A percentile compares a stretch with the other conserved stretches of the same genome.
Evolutionary conservation across 371 early-diverging fungal genomes (phyloP).

Genomic region (Mucor piriformis): DNA sequence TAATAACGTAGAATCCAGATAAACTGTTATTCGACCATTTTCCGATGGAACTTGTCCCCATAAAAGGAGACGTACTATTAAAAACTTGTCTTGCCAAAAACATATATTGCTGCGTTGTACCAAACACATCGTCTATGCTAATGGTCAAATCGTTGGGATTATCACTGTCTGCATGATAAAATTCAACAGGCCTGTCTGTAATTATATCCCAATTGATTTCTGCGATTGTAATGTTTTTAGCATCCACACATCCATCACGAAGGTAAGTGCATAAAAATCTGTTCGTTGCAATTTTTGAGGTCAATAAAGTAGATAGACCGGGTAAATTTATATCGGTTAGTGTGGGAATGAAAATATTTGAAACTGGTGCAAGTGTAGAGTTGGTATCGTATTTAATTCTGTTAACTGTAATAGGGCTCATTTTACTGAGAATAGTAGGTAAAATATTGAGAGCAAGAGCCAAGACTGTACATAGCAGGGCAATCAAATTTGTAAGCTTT

Average conservation of each 20-base stretch:
- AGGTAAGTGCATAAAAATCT: slow-evolving; percentile 17
- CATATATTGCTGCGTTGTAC: slow-evolving; percentile 4
- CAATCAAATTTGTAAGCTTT: slow-evolving; percentile 5
- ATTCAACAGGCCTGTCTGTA: background rate
- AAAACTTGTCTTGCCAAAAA: slow-evolving; percentile 2
- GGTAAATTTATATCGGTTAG: slow-evolving; percentile 17
- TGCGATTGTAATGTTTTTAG: slow-evolving; percentile 8
- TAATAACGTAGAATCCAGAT: background rate
- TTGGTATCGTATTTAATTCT: background rate
- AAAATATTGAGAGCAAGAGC: slow-evolving; percentile 12
- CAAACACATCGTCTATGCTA: slow-evolving; percentile 3
- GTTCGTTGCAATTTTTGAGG: background rate
- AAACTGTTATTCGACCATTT: background rate
- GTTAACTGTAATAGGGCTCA: slow-evolving; percentile 4
- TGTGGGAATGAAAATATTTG: slow-evolving; percentile 16
- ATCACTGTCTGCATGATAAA: background rate
- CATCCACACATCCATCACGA: slow-evolving; percentile 7
- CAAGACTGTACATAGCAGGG: background rate
- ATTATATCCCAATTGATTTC: slow-evolving; percentile 7
- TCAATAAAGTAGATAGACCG: background rate
- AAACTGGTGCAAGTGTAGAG: slow-evolving; percentile 5
- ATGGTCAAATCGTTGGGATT: background rate
- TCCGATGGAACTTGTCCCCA: background rate
- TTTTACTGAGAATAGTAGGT: slow-evolving; percentile 15
- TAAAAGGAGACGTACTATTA: background rate